Conservation (phyloP, 805 yeast genomes). For the Hanseniaspora valbyensis region DNA sequence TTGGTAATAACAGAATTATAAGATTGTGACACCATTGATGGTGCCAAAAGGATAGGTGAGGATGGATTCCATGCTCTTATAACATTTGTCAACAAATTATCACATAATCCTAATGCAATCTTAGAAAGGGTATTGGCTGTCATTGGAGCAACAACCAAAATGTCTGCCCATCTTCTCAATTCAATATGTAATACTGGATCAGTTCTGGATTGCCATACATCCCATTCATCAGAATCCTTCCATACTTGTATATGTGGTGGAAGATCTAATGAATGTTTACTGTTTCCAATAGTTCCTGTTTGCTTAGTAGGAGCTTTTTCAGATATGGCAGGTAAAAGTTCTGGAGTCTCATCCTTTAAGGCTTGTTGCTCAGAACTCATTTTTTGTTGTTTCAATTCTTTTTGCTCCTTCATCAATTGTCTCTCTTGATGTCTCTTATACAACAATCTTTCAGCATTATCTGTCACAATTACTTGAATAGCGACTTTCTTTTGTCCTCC, state of each 20-base stretch:
- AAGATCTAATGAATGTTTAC: slow-evolving; percentile 30
- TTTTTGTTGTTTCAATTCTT: slow-evolving; percentile 14
- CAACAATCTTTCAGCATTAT: slow-evolving; percentile 70
- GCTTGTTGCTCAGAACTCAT: background rate
- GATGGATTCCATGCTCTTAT: slow-evolving; percentile 92
- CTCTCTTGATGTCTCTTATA: slow-evolving; percentile 18
- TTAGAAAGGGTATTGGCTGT: slow-evolving; percentile 89
- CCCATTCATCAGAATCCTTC: slow-evolving; percentile 94
- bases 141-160: slow-evolving; percentile 83
- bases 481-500: slow-evolving; percentile 56
- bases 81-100: slow-evolving; percentile 79
- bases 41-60: slow-evolving; percentile 81
- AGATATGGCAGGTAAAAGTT: background rate
- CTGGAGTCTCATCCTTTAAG: background rate
- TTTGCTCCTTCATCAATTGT: slow-evolving; percentile 18
- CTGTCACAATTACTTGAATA: slow-evolving; percentile 77
- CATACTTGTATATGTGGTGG: slow-evolving; percentile 71
- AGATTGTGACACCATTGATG: slow-evolving; percentile 90
- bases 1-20: slow-evolving; percentile 83
- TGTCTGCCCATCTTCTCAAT: slow-evolving; percentile 92
- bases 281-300: slow-evolving; percentile 24
- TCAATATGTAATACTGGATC: slow-evolving; percentile 95
- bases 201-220: slow-evolving; percentile 63
- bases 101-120: slow-evolving; percentile 82
- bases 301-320: slow-evolving; percentile 21